A percentile compares a stretch with the other conserved stretches of the same genome.
Evolutionary conservation across 257 asterid species (phyloP).

Genomic region (Echites panduratus): DNA sequence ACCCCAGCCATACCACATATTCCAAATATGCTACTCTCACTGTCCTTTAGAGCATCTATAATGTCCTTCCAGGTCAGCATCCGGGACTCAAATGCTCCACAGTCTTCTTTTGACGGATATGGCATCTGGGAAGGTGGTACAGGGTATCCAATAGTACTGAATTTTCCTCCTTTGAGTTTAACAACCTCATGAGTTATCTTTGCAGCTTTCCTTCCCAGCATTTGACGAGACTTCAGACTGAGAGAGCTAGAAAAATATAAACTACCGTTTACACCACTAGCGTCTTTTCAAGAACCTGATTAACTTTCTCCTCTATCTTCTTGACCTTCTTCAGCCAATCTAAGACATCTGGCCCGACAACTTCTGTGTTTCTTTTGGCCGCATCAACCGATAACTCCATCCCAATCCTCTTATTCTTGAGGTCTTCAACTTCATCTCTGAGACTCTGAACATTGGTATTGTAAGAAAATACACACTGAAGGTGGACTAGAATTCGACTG

Average conservation of each 20-base stretch:
- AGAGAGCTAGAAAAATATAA: neutral
- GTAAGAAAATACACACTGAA: neutral
- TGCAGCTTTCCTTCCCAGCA: neutral
- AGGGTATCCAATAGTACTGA: neutral
- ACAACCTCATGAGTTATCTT: neutral
- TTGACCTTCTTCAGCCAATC: conserved; percentile 2
- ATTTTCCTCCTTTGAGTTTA: neutral
- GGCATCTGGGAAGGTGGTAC: neutral
- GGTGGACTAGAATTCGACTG: neutral
- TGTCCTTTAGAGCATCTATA: conserved; percentile 13
- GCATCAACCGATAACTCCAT: neutral
- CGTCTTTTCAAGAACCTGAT: neutral
- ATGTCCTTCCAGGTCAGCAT: neutral
- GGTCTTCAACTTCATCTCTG: neutral
- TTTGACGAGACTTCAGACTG: conserved; percentile 6
- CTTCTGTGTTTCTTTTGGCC: conserved; percentile 1
- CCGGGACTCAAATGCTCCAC: conserved; percentile 12
- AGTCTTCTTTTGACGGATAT: neutral
- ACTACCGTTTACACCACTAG: neutral
- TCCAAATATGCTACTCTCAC: conserved; percentile 4
- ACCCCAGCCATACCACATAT: conserved; percentile 22
- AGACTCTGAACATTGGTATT: neutral
- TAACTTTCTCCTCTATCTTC: neutral
- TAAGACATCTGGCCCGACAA: neutral
- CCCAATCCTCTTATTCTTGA: neutral